A percentile compares a stretch with the other conserved stretches of the same genome.
These are phyloP conservation scores for Cyclaneusma minus DNA, from an alignment of 2,329 filamentous ascomycete species.

Conservation along the genomic window DNA sequence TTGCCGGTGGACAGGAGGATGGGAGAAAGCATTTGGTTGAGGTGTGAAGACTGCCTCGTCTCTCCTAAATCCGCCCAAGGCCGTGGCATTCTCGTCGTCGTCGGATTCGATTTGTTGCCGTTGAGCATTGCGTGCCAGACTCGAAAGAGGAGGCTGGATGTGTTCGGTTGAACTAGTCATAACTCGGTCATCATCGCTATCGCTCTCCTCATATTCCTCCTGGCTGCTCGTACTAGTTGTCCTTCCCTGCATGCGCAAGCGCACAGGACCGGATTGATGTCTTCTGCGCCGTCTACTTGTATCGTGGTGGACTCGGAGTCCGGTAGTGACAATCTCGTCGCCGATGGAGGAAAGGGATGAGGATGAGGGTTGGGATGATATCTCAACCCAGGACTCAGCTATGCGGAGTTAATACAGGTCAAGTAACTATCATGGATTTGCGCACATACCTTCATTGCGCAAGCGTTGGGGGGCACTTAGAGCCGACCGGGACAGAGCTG, in stretches of 20 bases:
- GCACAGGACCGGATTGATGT: conserved; percentile 24
- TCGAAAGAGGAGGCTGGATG: conserved; percentile 14
- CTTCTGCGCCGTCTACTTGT: conserved; percentile 45
- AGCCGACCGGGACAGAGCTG: no score
- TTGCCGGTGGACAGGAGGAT: conserved; percentile 45
- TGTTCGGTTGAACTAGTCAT: conserved; percentile 45
- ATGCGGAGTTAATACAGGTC: conserved; percentile 14
- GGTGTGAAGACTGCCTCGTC: conserved; percentile 52
- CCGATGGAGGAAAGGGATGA: conserved; percentile 76
- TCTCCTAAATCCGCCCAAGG: conserved; percentile 47
- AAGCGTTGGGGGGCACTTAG: conserved; percentile 1
- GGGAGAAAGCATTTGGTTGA: conserved; percentile 83
- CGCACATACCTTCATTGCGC: conserved; percentile 3
- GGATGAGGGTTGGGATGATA: conserved; percentile 82
- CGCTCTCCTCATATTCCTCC: conserved; percentile 88
- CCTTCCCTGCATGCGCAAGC: conserved; percentile 19
- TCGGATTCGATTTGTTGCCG: conserved; percentile 25
- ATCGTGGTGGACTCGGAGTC: conserved; percentile 57
- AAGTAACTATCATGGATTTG: neutral
- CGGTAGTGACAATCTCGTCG: conserved; percentile 85
- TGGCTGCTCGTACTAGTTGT: conserved; percentile 55
- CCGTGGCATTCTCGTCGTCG: conserved; percentile 63
- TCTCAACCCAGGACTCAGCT: conserved; percentile 90
- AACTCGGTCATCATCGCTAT: conserved; percentile 66
- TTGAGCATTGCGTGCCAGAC: conserved; percentile 10